phyloP scores from a whole-genome alignment of 2,329 filamentous ascomycete genomes.

The Cercospora citrullina region DNA sequence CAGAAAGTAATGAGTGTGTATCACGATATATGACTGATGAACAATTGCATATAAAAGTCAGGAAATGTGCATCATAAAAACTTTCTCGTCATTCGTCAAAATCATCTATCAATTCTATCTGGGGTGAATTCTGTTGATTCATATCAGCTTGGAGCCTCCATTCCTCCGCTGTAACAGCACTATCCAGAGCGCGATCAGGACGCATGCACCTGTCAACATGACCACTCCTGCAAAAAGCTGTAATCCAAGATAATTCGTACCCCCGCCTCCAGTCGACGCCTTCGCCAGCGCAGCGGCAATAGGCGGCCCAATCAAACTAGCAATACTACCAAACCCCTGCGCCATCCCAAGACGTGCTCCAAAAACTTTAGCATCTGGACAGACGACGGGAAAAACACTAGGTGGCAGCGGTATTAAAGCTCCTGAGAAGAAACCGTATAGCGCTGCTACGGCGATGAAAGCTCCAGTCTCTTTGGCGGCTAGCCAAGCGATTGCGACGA shows the following conservation, averaged over 20 bases:
- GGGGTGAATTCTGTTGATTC: background rate
- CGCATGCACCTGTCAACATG: conserved; percentile 33
- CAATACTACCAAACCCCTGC: conserved; percentile 47
- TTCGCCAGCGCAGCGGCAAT: conserved; percentile 46
- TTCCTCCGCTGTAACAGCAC: conserved; percentile 31
- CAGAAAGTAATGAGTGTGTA: background rate
- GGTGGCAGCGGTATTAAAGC: conserved; percentile 51
- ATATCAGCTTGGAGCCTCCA: conserved; percentile 27
- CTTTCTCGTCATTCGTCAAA: background rate
- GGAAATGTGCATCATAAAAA: background rate
- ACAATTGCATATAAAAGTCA: background rate
- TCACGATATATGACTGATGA: background rate
- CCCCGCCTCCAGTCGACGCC: conserved; percentile 20
- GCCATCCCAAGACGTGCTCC: conserved; percentile 52
- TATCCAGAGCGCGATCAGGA: conserved; percentile 31
- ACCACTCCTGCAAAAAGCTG: conserved; percentile 37
- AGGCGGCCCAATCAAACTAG: conserved; percentile 48
- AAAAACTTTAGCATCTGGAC: conserved; percentile 48
- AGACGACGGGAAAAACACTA: conserved; percentile 46
- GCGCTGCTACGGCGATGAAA: conserved; percentile 46
- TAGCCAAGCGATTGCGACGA: conserved; percentile 59
- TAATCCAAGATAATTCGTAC: conserved; percentile 32
- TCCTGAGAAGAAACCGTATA: conserved; percentile 49
- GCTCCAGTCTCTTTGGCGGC: conserved; percentile 45
- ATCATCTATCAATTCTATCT: background rate